Conservation (phyloP, 2,329 filamentous ascomycete genomes). For the Akanthomyces lecanii region DNA sequence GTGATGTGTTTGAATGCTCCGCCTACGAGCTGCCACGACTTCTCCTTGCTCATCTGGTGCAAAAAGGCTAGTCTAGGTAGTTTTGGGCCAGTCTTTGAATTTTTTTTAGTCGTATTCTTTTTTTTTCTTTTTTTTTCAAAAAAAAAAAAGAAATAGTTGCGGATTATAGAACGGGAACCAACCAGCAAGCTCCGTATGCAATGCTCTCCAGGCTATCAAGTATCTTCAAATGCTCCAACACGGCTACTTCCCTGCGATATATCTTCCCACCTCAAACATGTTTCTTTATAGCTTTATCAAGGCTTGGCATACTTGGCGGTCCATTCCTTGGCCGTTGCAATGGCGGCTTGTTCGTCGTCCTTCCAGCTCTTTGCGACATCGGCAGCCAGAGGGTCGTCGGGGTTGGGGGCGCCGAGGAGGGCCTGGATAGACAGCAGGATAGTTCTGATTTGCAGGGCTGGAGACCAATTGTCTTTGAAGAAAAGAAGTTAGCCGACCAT, state of each 20-base stretch:
- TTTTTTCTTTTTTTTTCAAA: too few species aligned
- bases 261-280: neutral
- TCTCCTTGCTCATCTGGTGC: neutral
- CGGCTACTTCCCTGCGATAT: neutral
- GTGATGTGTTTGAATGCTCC: neutral
- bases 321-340: conserved; percentile 89
- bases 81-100: neutral
- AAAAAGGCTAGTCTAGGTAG: neutral
- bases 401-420: conserved; percentile 90
- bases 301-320: conserved; percentile 74
- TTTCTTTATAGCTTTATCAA: conserved; percentile 18
- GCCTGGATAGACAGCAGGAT: conserved; percentile 99
- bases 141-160: neutral
- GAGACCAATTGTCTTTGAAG: conserved; percentile 88
- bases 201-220: neutral
- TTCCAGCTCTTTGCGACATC: conserved; percentile 98
- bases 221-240: neutral
- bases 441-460: conserved; percentile 93
- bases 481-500: conserved; percentile 2
- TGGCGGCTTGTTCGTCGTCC: conserved; percentile 88
- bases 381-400: conserved; percentile 95
- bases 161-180: neutral
- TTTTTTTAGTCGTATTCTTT: conserved; percentile 1
- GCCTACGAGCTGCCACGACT: neutral
- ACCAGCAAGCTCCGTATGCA: conserved; percentile 9